These are phyloP conservation scores for Leccinellum rugosiceps DNA, from an alignment of 768 basidiomycete species.

Conservation along the genomic window DNA sequence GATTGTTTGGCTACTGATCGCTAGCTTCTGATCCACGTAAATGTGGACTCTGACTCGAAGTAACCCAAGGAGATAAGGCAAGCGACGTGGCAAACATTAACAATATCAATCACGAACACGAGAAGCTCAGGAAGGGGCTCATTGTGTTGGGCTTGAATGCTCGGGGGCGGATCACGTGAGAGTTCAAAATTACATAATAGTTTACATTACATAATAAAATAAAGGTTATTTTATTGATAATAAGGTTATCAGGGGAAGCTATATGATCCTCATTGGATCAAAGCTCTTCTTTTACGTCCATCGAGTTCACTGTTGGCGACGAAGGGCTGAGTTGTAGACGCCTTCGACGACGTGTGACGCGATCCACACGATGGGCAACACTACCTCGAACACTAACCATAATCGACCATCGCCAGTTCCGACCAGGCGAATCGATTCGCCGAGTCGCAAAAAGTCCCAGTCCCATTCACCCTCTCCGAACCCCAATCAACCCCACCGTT, in stretches of 20 bases:
- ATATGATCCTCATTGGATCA: constrained; percentile 25
- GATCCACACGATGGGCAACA: constrained; percentile 32
- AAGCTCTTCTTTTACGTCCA: constrained; percentile 34
- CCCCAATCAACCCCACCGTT: constrained; percentile 49
- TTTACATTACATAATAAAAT: constrained; percentile 1
- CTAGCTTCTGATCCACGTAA: constrained; percentile 1
- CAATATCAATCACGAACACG: neutral
- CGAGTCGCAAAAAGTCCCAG: constrained; percentile 13
- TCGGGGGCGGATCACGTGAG: constrained; percentile 1
- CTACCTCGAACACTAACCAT: constrained; percentile 30
- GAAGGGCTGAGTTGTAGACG: constrained; percentile 12
- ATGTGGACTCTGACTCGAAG: no score
- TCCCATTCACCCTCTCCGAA: constrained; percentile 40
- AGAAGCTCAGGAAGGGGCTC: neutral
- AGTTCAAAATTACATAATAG: neutral
- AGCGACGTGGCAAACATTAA: neutral
- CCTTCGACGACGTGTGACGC: constrained; percentile 16
- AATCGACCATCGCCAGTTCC: constrained; percentile 25
- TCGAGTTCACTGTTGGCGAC: constrained; percentile 23
- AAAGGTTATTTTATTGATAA: constrained; percentile 12
- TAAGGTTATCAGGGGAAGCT: constrained; percentile 21
- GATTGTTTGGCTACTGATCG: constrained; percentile 12
- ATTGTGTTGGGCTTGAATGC: neutral
- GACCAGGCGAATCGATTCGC: constrained; percentile 26
- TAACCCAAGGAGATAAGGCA: neutral